phyloP scores from a whole-genome alignment of 805 yeast genomes.

The Saccharomyces eubayanus region DNA sequence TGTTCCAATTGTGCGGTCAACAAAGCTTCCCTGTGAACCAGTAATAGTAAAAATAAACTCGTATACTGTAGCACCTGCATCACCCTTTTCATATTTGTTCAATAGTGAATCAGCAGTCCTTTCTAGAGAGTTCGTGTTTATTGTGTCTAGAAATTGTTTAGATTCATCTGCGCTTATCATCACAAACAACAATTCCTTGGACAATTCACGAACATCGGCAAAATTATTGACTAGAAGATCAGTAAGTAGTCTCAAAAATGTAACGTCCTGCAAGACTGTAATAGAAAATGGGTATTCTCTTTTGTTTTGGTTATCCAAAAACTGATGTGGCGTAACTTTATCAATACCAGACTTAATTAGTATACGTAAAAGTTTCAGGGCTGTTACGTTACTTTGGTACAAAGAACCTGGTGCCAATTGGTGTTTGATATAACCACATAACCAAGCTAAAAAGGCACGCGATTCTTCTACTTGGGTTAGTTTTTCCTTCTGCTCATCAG shows the following conservation, averaged over 20 bases:
- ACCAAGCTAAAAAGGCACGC: conserved; percentile 35
- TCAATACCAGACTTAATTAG: conserved; percentile 54
- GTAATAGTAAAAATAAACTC: conserved; percentile 40
- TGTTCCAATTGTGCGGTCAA: conserved; percentile 28
- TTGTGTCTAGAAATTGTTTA: background rate
- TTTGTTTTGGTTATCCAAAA: conserved; percentile 36
- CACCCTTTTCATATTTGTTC: conserved; percentile 53
- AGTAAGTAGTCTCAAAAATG: conserved; percentile 41
- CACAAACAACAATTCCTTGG: conserved; percentile 40
- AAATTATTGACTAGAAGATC: conserved; percentile 62
- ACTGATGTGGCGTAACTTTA: conserved; percentile 30
- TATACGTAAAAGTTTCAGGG: conserved; percentile 39
- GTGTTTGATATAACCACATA: conserved; percentile 31
- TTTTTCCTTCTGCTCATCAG: conserved; percentile 32
- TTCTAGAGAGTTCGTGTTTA: conserved; percentile 10
- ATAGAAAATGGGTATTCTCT: conserved; percentile 44
- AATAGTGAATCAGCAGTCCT: conserved; percentile 30
- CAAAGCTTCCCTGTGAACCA: conserved; percentile 22
- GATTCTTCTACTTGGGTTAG: conserved; percentile 28
- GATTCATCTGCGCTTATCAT: conserved; percentile 16
- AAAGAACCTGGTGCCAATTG: conserved; percentile 50
- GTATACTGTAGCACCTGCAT: conserved; percentile 67
- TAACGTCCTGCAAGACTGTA: conserved; percentile 33
- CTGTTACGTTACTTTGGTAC: conserved; percentile 43
- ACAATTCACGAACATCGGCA: conserved; percentile 60